These are phyloP conservation scores for Suillus paluster DNA, from an alignment of 768 basidiomycete genomes.

Conservation along the genomic window DNA sequence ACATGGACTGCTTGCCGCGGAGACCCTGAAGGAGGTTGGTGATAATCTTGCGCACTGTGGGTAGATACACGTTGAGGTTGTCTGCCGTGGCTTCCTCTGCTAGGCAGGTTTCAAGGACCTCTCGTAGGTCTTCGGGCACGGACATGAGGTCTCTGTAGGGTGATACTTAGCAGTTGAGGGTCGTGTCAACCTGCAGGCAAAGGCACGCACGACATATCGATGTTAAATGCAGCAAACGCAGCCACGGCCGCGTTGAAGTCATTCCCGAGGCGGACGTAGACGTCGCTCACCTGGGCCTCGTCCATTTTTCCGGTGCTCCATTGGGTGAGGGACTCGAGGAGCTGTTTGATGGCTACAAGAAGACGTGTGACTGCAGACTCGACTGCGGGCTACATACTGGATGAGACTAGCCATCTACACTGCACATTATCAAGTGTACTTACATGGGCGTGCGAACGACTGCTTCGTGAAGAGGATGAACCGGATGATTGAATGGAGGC, in stretches of 20 bases:
- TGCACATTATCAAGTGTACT: conserved; percentile 18
- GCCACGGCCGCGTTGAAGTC: conserved; percentile 95
- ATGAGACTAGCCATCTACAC: conserved; percentile 13
- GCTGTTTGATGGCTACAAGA: conserved; percentile 91
- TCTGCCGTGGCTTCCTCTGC: conserved; percentile 87
- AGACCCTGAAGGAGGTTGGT: conserved; percentile 91
- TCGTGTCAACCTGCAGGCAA: conserved; percentile 16
- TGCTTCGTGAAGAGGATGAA: conserved; percentile 28
- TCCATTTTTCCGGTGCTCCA: conserved; percentile 79
- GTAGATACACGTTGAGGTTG: conserved; percentile 88
- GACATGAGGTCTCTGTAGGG: conserved; percentile 75
- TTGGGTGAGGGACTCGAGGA: conserved; percentile 86
- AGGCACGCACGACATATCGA: conserved; percentile 86
- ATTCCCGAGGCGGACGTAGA: conserved; percentile 95
- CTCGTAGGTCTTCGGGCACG: conserved; percentile 89
- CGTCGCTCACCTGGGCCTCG: conserved; percentile 89
- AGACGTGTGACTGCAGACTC: conserved; percentile 92
- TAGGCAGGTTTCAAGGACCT: conserved; percentile 87
- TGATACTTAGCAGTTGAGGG: conserved; percentile 18
- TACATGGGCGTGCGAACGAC: conserved; percentile 28
- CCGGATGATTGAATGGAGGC: conserved; percentile 50
- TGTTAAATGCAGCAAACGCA: conserved; percentile 83
- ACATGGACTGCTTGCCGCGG: conserved; percentile 89
- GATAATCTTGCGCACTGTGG: conserved; percentile 90
- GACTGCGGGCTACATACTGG: conserved; percentile 64